Evolutionary conservation across 208 protist genomes (phyloP).

Genomic region (Polymyxa betae): DNA sequence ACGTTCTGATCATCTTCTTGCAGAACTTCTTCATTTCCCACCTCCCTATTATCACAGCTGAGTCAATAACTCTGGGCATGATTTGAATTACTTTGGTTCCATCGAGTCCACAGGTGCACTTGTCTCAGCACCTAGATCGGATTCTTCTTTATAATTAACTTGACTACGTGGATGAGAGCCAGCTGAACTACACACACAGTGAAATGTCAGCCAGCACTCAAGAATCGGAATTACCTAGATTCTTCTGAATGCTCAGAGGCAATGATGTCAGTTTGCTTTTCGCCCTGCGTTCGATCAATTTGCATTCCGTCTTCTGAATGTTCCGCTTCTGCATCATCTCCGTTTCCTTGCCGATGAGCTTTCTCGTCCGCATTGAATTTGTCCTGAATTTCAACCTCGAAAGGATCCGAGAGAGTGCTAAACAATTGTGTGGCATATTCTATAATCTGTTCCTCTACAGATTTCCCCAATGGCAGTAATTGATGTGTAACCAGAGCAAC

Average conservation of each 20-base stretch:
- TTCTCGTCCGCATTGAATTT: not conserved
- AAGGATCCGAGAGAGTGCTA: conserved; percentile 22
- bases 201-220: too few relatives aligned
- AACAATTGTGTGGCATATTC: not conserved
- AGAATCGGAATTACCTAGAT: too few relatives aligned
- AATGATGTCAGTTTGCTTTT: too few relatives aligned
- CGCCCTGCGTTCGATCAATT: not conserved
- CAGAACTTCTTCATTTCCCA: not conserved
- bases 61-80: too few relatives aligned
- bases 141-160: too few relatives aligned
- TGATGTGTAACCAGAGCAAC: not conserved
- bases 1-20: not conserved
- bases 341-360: not conserved
- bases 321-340: not conserved
- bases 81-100: too few relatives aligned
- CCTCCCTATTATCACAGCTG: too few relatives aligned
- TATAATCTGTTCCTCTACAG: not conserved
- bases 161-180: too few relatives aligned
- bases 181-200: too few relatives aligned
- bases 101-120: too few relatives aligned
- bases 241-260: too few relatives aligned
- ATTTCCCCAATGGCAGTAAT: not conserved
- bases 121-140: too few relatives aligned
- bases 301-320: not conserved
- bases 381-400: conserved; percentile 4